Conservation (phyloP, 2,329 filamentous ascomycete species). For the Clarireedia hainanense region DNA sequence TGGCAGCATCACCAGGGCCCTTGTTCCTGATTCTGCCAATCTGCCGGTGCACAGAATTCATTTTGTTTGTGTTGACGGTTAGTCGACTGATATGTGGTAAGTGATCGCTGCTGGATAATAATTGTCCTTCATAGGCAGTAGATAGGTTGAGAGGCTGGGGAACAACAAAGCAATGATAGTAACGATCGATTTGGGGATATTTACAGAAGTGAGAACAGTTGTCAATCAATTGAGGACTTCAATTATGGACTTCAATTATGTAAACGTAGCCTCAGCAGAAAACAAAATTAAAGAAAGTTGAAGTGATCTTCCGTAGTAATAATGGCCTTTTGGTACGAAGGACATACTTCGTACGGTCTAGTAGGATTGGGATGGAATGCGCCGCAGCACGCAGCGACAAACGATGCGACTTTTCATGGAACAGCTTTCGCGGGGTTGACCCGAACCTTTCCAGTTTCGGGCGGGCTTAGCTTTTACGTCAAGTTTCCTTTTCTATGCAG, state of each 20-base stretch:
- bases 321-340: not conserved
- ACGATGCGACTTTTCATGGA: too few relatives aligned
- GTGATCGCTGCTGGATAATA: constrained; percentile 5
- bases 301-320: not conserved
- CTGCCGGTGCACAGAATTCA: constrained; percentile 67
- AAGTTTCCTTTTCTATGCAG: too few relatives aligned
- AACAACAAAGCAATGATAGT: not conserved
- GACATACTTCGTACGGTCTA: too few relatives aligned
- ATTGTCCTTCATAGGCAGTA: too few relatives aligned
- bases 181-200: not conserved
- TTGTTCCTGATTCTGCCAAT: constrained; percentile 64
- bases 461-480: too few relatives aligned
- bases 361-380: too few relatives aligned
- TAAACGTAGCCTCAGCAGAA: not conserved
- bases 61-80: constrained; percentile 30
- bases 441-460: too few relatives aligned
- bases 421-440: too few relatives aligned
- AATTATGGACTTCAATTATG: too few relatives aligned
- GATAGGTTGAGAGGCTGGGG: not conserved
- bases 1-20: constrained; percentile 65
- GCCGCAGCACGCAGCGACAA: too few relatives aligned
- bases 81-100: constrained; percentile 1
- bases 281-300: constrained; percentile 3
- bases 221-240: not conserved
- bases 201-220: not conserved